These are phyloP conservation scores for Eutypa lata DNA, from an alignment of 2,329 filamentous ascomycete genomes.

Conservation along the genomic window DNA sequence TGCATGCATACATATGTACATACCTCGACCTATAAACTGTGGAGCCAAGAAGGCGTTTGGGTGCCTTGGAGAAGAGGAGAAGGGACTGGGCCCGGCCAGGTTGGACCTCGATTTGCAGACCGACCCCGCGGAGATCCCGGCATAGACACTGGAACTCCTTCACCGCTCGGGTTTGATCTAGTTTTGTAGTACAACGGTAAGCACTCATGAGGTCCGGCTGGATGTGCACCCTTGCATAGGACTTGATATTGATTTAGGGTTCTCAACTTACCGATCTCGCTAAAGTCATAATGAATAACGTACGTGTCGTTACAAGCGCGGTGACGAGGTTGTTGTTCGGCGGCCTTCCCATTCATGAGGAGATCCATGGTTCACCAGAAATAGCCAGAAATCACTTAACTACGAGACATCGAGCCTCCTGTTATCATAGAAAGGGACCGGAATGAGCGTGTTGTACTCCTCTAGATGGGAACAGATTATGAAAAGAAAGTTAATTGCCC, in stretches of 20 bases:
- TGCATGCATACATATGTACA: no score
- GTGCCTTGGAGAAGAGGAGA: conserved; percentile 64
- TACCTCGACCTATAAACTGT: conserved; percentile 67
- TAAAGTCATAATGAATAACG: conserved; percentile 59
- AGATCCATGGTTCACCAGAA: not conserved
- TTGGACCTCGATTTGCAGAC: conserved; percentile 68
- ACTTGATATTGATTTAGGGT: not conserved
- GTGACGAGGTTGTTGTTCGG: not conserved
- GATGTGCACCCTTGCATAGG: no score
- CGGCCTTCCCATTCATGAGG: not conserved
- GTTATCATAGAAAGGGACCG: not conserved
- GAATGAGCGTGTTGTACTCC: no score
- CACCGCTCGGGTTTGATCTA: conserved; percentile 51
- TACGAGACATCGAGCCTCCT: not conserved
- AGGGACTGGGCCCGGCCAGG: conserved; percentile 66
- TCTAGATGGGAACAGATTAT: not conserved
- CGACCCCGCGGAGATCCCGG: conserved; percentile 57
- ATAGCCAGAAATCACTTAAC: not conserved
- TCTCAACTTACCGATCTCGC: conserved; percentile 44
- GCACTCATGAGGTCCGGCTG: no score
- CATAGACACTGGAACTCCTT: conserved; percentile 56
- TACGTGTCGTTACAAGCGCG: conserved; percentile 41
- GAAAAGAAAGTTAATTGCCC: not conserved
- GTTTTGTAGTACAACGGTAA: no score
- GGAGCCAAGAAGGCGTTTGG: conserved; percentile 59